Base-by-base conservation (phyloP, 805 yeast species). In the Lachancea kluyveri region DNA sequence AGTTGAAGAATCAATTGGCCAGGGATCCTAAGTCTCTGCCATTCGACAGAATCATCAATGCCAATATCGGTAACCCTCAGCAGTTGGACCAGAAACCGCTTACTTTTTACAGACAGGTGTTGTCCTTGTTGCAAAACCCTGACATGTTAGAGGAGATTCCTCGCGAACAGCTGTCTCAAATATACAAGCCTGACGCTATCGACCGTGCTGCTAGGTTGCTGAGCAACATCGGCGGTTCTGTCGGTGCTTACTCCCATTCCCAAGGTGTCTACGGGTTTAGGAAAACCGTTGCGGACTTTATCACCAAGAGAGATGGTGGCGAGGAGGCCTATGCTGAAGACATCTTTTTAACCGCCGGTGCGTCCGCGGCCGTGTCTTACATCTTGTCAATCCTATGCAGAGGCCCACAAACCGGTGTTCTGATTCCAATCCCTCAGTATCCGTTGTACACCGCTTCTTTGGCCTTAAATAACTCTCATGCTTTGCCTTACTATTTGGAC, bases 61-160 rank as follows among this genome's bases (percentile, higher is more conserved):
- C 96, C 42, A 92, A 92, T 56, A 92, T 92, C 41, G 99, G 99
- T 18, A 92, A 92, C 56, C 99, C 99, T 2, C 99, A 92, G 60
- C 97, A 90, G 57, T 68, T 92, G 53, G 90, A 86, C 46, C 99
- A 92, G 59, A 72, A 78, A 50, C 98, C 99, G 1, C 67, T 92
- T 47, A 84, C 95, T n/a, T 92, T 92, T 66, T 88, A 86, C 60
- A 73, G 99, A 48, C 94, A 88, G 55, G 95, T 88, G 4, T 64
- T 90, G 38, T 74, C 96, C 1, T 59, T 88, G 26, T 62, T 90
- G 46, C 96, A 92, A 61, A 81, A 84, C 56, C 97, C 98, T 1
- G 72, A 68, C 18, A 59, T 88, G 31, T 46, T 88, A 25, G 50
- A 58, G 34, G 33, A 18, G 25, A 33, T 10, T 21, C 31, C 24